These are phyloP conservation scores for Dacryopinax spathularia DNA, from an alignment of 768 basidiomycete genomes.

Conservation along the genomic window DNA sequence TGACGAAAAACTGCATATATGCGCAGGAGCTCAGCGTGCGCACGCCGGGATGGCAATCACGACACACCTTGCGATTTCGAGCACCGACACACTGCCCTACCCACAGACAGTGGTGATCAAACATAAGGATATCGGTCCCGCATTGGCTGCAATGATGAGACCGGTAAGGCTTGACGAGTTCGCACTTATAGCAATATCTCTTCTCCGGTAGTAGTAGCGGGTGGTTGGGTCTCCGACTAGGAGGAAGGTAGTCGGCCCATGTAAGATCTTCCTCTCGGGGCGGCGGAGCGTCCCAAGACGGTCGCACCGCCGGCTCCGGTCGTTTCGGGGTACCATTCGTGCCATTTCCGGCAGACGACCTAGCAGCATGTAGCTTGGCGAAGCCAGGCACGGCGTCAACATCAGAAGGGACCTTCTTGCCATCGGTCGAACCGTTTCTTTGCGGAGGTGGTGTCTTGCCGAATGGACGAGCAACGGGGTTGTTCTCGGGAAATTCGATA, in stretches of 20 bases:
- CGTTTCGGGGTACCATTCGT: not conserved
- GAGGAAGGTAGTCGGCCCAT: not conserved
- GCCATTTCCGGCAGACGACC: not conserved
- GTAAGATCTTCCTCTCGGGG: not conserved
- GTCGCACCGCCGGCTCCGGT: conserved; percentile 6
- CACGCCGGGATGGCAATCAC: not conserved
- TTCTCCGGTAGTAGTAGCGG: conserved; percentile 46
- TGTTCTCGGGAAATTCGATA: not conserved
- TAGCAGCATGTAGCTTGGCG: not conserved
- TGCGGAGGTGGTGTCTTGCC: not conserved
- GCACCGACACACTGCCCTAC: conserved; percentile 92
- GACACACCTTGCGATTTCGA: conserved; percentile 65
- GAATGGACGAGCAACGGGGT: not conserved
- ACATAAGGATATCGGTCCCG: conserved; percentile 70
- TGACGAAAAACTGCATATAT: conserved; percentile 57
- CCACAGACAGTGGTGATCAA: conserved; percentile 83
- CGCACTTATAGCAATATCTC: conserved; percentile 52
- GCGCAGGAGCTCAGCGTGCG: not conserved
- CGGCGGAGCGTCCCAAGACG: not conserved
- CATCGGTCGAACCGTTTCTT: not conserved
- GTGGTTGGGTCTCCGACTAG: conserved; percentile 15
- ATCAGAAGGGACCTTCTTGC: not conserved
- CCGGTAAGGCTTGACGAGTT: conserved; percentile 55
- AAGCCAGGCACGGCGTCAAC: not conserved
- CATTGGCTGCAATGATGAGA: conserved; percentile 71